Evolutionary conservation across 2,329 filamentous ascomycete species (phyloP), one percentile per base, ranked within the genome.

Genomic region (Dothideomycetes sp.): DNA sequence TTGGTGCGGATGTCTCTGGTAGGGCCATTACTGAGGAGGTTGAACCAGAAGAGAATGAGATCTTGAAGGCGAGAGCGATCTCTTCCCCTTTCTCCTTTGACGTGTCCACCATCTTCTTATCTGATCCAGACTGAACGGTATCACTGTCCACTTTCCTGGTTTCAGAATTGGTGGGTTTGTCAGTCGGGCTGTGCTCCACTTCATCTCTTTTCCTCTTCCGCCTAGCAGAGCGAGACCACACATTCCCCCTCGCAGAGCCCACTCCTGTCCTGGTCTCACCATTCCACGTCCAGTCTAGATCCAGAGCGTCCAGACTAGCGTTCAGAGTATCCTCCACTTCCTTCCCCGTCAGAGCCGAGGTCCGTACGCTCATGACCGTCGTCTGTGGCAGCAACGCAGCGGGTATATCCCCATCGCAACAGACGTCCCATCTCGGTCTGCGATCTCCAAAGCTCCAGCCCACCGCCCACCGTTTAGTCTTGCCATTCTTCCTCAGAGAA

Each of bases 391-490:
- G 36, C n/a, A 59, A 49, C 29, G 44, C 45, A 22, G 39, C 17
- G 10, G 55, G 49, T 41, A 57, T 35, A 34, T 51, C 49, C 22
- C 51, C 52, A 47, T 51, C 47, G 45, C 56, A 47, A 18, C 42
- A 47, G 5, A 61, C 47, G 43, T 50, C 41, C 15, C 18, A 68
- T 4, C 65, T 57, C 2, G 88, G 85, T 34, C 88, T 69, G 53
- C 75, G 65, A 37, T 74, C 66, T 2, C 66, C 63, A 62, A 86
- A 94, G 51, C 83, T 93, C 91, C 91, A 98, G 0, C 73, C 91
- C 3, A 96, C 62, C 2, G 79, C 85, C 88, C 89, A 96, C 14
- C 91, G 69, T 38, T 79, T 77, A 19, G 91, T 96, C 55, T 78
- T 81, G 34, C 64, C 76, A 0, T 84, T 84, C 42, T 89, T 84